Percentiles rank a stretch among this genome's conserved stretches.
phyloP scores from a whole-genome alignment of 2,329 filamentous ascomycete genomes.

The Incumbomyces delicatus region DNA sequence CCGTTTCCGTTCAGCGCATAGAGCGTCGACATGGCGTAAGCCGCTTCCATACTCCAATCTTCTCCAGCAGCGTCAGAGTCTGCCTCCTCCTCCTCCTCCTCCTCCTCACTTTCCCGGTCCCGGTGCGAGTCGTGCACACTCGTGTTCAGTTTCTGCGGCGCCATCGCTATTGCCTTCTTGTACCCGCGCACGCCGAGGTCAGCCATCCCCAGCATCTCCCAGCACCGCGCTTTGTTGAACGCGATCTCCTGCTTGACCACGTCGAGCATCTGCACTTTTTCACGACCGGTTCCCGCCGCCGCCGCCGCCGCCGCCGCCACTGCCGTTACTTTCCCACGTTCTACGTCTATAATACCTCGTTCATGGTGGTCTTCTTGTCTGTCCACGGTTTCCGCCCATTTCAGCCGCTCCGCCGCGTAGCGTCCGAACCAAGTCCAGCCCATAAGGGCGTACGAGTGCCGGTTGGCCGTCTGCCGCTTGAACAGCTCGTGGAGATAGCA shows the following conservation, averaged over 20 bases:
- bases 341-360: no score
- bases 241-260: slow-evolving; percentile 53
- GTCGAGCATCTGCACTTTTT: slow-evolving; percentile 1
- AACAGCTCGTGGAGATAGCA: slow-evolving; percentile 82
- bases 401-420: slow-evolving; percentile 56
- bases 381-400: slow-evolving; percentile 11
- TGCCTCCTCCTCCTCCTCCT: slow-evolving; percentile 18
- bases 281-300: slow-evolving; percentile 11
- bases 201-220: slow-evolving; percentile 63
- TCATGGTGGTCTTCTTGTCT: slow-evolving; percentile 1
- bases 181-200: slow-evolving; percentile 68
- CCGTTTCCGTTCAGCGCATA: slow-evolving; percentile 56
- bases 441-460: slow-evolving; percentile 78
- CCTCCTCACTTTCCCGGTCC: no score
- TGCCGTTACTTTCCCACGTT: no score
- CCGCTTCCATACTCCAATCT: slow-evolving; percentile 59
- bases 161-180: slow-evolving; percentile 40
- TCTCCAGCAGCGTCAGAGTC: slow-evolving; percentile 29
- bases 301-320: background rate
- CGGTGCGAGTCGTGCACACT: no score
- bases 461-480: slow-evolving; percentile 81
- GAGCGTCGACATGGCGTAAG: slow-evolving; percentile 62
- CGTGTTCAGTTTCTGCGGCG: slow-evolving; percentile 25
- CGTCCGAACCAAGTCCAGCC: slow-evolving; percentile 70
- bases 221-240: slow-evolving; percentile 69